A percentile compares a stretch with the other conserved stretches of the same genome.
These are phyloP conservation scores for Rhamnella rubrinervis DNA, from an alignment of 331 rosid genomes.

Conservation along the genomic window DNA sequence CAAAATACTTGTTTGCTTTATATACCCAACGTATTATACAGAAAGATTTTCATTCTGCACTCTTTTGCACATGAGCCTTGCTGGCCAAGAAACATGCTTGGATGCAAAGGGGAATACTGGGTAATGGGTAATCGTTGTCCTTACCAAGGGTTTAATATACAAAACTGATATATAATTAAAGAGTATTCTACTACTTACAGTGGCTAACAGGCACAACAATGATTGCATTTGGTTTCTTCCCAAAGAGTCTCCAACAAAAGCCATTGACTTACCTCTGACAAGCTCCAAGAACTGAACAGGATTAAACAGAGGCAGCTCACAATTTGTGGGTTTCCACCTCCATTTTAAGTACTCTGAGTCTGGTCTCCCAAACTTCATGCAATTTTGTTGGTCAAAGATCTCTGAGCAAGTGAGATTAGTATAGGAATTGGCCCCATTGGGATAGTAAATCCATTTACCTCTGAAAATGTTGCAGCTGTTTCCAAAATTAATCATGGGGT, in stretches of 20 bases:
- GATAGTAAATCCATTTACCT: conserved; percentile 4
- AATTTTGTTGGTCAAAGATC: conserved; percentile 10
- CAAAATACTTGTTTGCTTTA: neutral
- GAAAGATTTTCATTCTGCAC: neutral
- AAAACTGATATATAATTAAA: neutral
- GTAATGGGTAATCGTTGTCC: too few relatives aligned
- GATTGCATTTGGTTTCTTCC: conserved; percentile 19
- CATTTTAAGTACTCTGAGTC: conserved; percentile 13
- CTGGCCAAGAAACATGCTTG: neutral
- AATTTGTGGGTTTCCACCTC: conserved; percentile 7
- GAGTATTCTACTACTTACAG: conserved; percentile 3
- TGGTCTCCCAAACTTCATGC: conserved; percentile 17
- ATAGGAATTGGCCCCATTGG: neutral
- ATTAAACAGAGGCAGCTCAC: conserved; percentile 1
- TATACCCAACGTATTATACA: conserved; percentile 3
- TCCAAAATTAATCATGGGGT: neutral
- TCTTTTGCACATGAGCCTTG: conserved; percentile 11
- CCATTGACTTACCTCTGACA: conserved; percentile 16
- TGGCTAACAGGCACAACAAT: conserved; percentile 17
- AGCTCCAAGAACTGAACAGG: conserved; percentile 15
- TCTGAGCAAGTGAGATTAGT: conserved; percentile 12
- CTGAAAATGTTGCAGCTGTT: conserved; percentile 1
- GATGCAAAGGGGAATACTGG: too few relatives aligned
- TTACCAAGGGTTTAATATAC: too few relatives aligned
- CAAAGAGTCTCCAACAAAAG: conserved; percentile 15